Evolutionary conservation across 768 basidiomycete genomes (phyloP), one percentile per base, ranked within the genome.

Genomic region (Lactarius hengduanensis): DNA sequence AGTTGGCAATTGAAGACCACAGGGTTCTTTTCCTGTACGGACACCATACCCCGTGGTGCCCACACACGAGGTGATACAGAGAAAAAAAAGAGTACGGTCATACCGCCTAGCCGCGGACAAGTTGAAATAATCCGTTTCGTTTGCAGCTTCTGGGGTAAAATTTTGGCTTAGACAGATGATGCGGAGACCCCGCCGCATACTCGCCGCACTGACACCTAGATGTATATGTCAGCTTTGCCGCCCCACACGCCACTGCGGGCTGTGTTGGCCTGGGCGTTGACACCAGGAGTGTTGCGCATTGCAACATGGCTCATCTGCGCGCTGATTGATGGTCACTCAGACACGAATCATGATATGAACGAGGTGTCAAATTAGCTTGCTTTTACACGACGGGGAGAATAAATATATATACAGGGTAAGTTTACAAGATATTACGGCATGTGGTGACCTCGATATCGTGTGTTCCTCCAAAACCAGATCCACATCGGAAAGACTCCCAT

Each of bases 401-500:
- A 32, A 56, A 43, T 57, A 26, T n/a, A 53, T 53, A 15, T 30
- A 55, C 32, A 54, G 30, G 0, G 43, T 38, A 20, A 30, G n/a
- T 11, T 63, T 43, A 60, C 50, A 54, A 43, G 26, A 45, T 57
- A 56, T 30, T 34, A 57, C 43, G n/a, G 47, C 34, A 34, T n/a
- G 32, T 22, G 6, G 60, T 61, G 40, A 34, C 56, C 62, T 43
- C 50, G n/a, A 57, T 41, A 61, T 57, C 36, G 22, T 50, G n/a
- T 50, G 32, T 22, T 40, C 56, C n/a, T 30, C 32, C 34, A 47
- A 56, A n/a, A 61, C 36, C 40, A 61, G 30, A 54, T 61, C 55
- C 43, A 50, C 10, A 53, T 59, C 47, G 54, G 45, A 34, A 55
- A 61, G 55, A 4, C 3, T 18, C 22, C 41, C 53, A 32, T 26